Evolutionary conservation across 352 stramenopile genomes (phyloP).

Genomic region (Globisporangium nunn): DNA sequence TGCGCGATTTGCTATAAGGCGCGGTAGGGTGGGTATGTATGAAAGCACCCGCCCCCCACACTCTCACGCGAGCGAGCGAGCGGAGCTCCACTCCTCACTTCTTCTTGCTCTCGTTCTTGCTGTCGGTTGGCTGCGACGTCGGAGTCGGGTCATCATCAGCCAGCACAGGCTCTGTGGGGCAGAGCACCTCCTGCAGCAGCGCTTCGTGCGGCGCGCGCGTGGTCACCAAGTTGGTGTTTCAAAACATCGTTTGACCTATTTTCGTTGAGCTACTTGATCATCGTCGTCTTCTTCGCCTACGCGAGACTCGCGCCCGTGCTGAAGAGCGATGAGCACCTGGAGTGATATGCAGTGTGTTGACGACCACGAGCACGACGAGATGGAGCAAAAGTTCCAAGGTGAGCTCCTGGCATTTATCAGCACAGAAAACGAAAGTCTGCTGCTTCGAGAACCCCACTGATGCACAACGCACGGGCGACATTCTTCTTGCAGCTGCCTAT

Average conservation of each 20-base stretch:
- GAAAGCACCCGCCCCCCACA: neutral
- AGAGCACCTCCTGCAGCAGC: constrained; percentile 60
- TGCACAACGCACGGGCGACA: neutral
- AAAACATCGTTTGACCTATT: no score
- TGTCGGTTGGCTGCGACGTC: neutral
- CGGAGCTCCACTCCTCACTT: constrained; percentile 13
- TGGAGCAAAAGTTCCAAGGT: constrained; percentile 41
- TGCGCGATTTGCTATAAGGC: constrained; percentile 76
- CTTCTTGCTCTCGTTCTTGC: constrained; percentile 36
- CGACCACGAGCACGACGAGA: constrained; percentile 9
- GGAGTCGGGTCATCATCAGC: neutral
- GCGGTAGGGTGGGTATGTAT: no score
- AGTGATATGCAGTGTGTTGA: neutral
- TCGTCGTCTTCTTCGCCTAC: no score
- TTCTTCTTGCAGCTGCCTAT: constrained; percentile 23
- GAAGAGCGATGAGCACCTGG: neutral
- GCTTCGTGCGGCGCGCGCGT: constrained; percentile 12
- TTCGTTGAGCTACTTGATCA: no score
- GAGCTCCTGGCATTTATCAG: neutral
- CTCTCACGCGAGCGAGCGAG: neutral
- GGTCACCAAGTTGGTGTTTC: no score
- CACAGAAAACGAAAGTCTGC: neutral
- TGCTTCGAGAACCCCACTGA: no score
- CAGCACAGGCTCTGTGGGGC: constrained; percentile 30
- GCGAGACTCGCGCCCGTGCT: neutral